Conservation (phyloP, 1,284 basidiomycete genomes). For the Puccinia hordei region DNA sequence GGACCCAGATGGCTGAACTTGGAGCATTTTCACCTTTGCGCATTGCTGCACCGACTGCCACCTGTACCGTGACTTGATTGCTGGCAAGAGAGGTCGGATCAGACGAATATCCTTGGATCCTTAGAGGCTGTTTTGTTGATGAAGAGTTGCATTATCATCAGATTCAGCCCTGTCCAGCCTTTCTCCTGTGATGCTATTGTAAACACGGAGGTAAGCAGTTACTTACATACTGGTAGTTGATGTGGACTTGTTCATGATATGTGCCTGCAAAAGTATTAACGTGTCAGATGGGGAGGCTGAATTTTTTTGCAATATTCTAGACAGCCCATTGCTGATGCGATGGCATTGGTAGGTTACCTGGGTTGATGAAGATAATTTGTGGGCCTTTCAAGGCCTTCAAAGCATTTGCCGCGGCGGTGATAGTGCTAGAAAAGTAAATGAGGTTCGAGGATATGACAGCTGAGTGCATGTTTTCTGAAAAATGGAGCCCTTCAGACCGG, state of each 20-base stretch:
- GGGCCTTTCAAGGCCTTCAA: conserved; percentile 9
- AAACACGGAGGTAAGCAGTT: background rate
- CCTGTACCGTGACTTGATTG: conserved; percentile 34
- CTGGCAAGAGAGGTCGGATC: background rate
- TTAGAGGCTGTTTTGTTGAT: conserved; percentile 11
- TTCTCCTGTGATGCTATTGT: background rate
- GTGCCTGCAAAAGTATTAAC: background rate
- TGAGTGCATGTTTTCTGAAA: background rate
- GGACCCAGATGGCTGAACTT: conserved; percentile 34
- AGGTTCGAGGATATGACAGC: background rate
- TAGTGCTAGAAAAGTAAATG: conserved; percentile 1
- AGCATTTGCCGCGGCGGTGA: conserved; percentile 15
- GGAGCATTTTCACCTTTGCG: conserved; percentile 1
- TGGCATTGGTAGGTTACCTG: background rate
- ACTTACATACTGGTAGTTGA: conserved; percentile 30
- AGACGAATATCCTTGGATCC: conserved; percentile 25
- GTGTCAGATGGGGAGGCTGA: background rate
- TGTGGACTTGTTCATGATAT: conserved; percentile 2
- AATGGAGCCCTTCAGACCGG: background rate
- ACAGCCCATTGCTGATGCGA: background rate
- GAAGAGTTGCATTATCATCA: background rate
- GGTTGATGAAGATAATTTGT: conserved; percentile 13
- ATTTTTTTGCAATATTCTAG: background rate
- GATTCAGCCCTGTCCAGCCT: background rate
- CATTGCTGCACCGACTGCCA: background rate